Evolutionary conservation across 306 rosid species (phyloP), one percentile per base, ranked within the genome.

Genomic region (Spatholobus suberectus): DNA sequence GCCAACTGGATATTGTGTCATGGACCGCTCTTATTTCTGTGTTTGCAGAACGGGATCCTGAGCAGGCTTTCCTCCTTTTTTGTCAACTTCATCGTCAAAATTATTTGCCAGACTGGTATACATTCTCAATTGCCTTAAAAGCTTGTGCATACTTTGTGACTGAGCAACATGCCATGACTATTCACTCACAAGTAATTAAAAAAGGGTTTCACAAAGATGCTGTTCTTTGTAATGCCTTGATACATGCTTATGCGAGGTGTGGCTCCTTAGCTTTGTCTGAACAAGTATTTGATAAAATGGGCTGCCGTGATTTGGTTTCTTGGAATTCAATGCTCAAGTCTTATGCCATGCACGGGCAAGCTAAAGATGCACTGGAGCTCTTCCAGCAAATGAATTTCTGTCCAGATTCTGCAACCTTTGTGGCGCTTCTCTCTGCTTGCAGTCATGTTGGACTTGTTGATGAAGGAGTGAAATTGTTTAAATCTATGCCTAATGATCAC

Each of bases 271-370:
- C 90, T 46, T 79, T 91, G 84, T 89, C 97, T 29, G 65, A 90
- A 85, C 78, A 87, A 81, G 94, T 86, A 38, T 95, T 93, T 65
- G 32, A 84, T 57, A 90, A 83, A 85, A 89, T 89, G 88, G 59
- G 37, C 70, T 21, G 57, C 54, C 84, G 23, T 15, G 96, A 95
- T 89, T 83, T 93, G 81, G 81, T 95, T 84, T 95, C 98, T 13
- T 95, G 97, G 98, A 95, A 93, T 78, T 89, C 98, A 59, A 89
- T 95, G 93, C 86, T 93, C 49, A 95, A 93, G 87, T 89, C 96
- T 15, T 89, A 89, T 86, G 95, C 98, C 65, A 84, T 92, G 70
- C 94, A 93, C 43, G 99, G 98, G 58, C 85, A 79, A 87, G 97
- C 92, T 82, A 81, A 74, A 78, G 90, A 92, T 43, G 97, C 97